A percentile compares a stretch with the other conserved stretches of the same genome.
Conservation (phyloP, 257 asterid genomes). For the Fraxinus quadrangulata region DNA sequence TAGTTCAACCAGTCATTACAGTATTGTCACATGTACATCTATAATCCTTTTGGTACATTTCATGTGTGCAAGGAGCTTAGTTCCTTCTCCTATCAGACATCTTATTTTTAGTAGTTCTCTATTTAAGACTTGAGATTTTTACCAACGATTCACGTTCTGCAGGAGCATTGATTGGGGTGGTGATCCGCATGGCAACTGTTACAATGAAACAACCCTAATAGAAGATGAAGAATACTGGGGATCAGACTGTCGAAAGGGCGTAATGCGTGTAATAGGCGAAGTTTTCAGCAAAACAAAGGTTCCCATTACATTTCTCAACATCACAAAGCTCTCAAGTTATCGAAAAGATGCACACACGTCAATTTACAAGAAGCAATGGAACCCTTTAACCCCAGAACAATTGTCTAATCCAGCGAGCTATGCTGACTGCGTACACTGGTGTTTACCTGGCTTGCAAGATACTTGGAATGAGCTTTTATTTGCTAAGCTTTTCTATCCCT, state of each 20-base stretch:
- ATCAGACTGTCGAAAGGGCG: conserved; percentile 32
- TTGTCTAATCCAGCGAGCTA: conserved; percentile 33
- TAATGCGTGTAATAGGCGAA: conserved; percentile 25
- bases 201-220: conserved; percentile 40
- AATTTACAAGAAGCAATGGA: conserved; percentile 37
- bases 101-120: neutral
- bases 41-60: no score
- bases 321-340: conserved; percentile 34
- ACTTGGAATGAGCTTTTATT: conserved; percentile 36
- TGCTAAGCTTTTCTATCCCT: conserved; percentile 29
- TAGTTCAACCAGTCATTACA: no score
- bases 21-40: no score
- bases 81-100: no score
- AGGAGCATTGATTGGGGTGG: conserved; percentile 61
- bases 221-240: conserved; percentile 46
- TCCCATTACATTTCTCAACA: conserved; percentile 32
- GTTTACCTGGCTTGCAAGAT: conserved; percentile 40
- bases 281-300: conserved; percentile 24
- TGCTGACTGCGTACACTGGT: conserved; percentile 47
- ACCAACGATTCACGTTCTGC: neutral
- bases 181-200: conserved; percentile 34
- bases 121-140: neutral
- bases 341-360: conserved; percentile 44
- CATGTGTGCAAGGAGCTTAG: no score
- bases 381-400: conserved; percentile 25